Base-by-base conservation (phyloP, 805 yeast species). In the Huiozyma naganishii region DNA sequence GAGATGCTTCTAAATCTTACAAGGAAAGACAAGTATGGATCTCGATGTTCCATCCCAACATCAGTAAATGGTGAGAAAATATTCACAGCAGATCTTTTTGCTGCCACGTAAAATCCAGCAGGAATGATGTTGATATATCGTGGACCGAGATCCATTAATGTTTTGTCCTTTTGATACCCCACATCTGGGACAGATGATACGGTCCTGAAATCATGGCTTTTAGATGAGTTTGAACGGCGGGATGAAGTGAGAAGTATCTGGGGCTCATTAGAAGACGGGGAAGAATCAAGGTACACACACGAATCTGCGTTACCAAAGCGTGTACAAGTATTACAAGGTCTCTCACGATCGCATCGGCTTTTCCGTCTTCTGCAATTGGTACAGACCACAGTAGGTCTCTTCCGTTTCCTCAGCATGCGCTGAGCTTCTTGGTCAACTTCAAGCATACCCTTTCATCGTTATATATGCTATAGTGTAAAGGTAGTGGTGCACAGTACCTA, bases 291-390 rank as follows among this genome's bases (percentile, higher is more conserved):
- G 38, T 55, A 57, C 9, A 29, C 29, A 30, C 65, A 61, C 6
- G 52, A 43, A 11, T 51, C 54, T 4, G 40, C 41, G 32, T 55
- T 48, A 8, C 57, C 54, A 11, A 50, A 36, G 33, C 52, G 42
- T 23, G 47, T 33, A 40, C 65, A 61, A 28, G 49, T 48, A 1
- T 49, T 48, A 38, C 65, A 61, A 2, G 65, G 65, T 13, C 41
- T 44, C 11, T 40, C 45, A 41, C 55, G 51, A 40, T 58, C 58
- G 46, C 65, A 61, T 43, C 56, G 58, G 40, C 53, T 61, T 41
- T 59, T 61, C 32, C 63, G 51, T 35, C 57, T 53, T 41, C 51
- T 58, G 44, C 65, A 61, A 43, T 61, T 61, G n/a, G 56, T 47
- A 43, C 65, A 61, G 6, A 59, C 64, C 8, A 61, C 47, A 0